Evolutionary conservation across 2,329 filamentous ascomycete species (phyloP).

Genomic region (Apiospora arundinis): DNA sequence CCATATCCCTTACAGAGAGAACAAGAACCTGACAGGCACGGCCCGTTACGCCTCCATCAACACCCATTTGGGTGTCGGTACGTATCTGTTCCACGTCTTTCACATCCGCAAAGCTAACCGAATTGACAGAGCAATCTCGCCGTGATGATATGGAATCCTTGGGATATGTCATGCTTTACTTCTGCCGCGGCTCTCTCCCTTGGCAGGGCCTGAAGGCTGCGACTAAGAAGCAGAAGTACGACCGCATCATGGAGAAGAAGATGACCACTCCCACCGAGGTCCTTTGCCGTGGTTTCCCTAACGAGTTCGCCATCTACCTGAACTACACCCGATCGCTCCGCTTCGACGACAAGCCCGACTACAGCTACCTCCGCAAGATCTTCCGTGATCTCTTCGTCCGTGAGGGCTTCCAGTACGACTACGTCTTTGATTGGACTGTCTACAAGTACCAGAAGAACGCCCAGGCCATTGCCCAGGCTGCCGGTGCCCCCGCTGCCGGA

Average conservation of each 20-base stretch:
- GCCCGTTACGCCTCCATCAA: constrained; percentile 99
- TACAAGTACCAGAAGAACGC: constrained; percentile 99
- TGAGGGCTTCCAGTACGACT: constrained; percentile 99
- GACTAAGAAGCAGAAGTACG: constrained; percentile 99
- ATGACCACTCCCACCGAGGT: constrained; percentile 99
- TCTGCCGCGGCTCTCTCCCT: constrained; percentile 97
- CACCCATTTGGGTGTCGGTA: constrained; percentile 93
- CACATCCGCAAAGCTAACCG: not conserved
- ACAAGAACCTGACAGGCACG: constrained; percentile 99
- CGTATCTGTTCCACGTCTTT: constrained; percentile 40
- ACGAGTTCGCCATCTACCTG: constrained; percentile 99
- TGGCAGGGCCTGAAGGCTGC: constrained; percentile 99
- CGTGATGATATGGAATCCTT: constrained; percentile 99
- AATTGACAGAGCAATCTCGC: constrained; percentile 84
- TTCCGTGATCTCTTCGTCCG: constrained; percentile 99
- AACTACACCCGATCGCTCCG: constrained; percentile 99
- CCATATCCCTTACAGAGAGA: constrained; percentile 99
- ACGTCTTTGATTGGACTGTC: constrained; percentile 99
- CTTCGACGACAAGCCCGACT: constrained; percentile 99
- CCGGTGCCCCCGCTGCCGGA: constrained; percentile 67
- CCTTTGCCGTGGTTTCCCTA: constrained; percentile 97
- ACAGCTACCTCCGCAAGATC: constrained; percentile 99
- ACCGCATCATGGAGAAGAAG: constrained; percentile 99
- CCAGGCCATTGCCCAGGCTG: constrained; percentile 87
- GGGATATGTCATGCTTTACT: constrained; percentile 99